Percentiles rank a stretch among this genome's conserved stretches.
phyloP scores from a whole-genome alignment of 306 rosid genomes.

The Corylus avellana region DNA sequence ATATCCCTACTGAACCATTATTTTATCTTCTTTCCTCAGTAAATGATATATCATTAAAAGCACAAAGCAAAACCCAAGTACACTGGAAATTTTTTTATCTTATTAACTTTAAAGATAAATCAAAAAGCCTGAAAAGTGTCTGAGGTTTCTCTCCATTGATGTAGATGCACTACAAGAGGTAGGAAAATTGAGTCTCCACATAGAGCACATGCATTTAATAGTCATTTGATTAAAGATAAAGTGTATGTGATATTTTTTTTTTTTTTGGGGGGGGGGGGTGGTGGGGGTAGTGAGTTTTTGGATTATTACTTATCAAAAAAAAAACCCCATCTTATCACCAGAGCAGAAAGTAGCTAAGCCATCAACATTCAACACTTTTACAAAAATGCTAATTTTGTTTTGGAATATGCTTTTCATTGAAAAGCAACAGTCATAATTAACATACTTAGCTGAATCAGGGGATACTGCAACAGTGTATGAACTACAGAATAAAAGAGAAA shows the following conservation, averaged over 20 bases:
- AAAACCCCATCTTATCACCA: background rate
- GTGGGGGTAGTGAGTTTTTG: no score
- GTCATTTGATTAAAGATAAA: background rate
- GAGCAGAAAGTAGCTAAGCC: background rate
- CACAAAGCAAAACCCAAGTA: no score
- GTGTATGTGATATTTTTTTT: no score
- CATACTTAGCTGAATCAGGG: background rate
- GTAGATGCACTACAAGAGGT: background rate
- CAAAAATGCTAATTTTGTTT: background rate
- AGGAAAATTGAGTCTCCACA: background rate
- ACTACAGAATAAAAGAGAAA: background rate
- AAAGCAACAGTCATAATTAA: background rate
- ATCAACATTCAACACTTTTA: background rate
- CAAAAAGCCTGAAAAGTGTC: background rate
- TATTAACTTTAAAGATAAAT: background rate
- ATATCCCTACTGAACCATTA: no score
- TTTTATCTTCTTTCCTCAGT: no score
- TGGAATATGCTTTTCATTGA: background rate
- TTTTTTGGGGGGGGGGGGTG: no score
- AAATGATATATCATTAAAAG: no score
- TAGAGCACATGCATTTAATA: background rate
- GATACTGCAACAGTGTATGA: background rate
- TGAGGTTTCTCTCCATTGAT: background rate
- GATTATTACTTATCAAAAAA: no score
- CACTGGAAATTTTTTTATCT: no score